These are phyloP conservation scores for Limonium bicolor DNA, from an alignment of 148 eudicot species.

Conservation along the genomic window DNA sequence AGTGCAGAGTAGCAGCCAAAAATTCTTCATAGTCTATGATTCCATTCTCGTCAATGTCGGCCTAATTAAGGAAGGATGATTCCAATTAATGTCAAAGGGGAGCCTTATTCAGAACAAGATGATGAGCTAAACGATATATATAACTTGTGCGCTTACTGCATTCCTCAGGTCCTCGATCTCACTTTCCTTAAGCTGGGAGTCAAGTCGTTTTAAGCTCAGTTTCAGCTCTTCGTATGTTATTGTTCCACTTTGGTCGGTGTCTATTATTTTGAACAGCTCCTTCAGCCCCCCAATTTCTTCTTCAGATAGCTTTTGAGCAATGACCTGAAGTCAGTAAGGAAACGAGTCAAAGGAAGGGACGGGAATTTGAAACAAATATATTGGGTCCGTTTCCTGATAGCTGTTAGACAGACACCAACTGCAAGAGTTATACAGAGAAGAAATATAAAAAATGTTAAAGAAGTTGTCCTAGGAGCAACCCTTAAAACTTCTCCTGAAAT, in stretches of 20 bases:
- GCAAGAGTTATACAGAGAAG: not conserved
- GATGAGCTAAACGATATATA: no score
- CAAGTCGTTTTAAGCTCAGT: constrained; percentile 51
- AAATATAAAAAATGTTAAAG: not conserved
- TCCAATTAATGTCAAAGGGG: not conserved
- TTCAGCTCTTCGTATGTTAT: constrained; percentile 82
- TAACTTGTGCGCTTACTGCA: constrained; percentile 36
- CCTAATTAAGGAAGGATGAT: constrained; percentile 20
- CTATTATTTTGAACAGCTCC: constrained; percentile 66
- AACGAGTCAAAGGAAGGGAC: not conserved
- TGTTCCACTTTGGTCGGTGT: constrained; percentile 61
- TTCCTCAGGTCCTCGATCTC: constrained; percentile 70
- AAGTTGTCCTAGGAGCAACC: no score
- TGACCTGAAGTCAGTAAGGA: constrained; percentile 35
- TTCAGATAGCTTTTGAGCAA: constrained; percentile 81
- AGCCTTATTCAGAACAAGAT: no score
- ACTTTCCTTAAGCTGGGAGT: constrained; percentile 64
- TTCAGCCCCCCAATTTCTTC: constrained; percentile 87
- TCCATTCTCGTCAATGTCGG: constrained; percentile 79
- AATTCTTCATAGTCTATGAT: constrained; percentile 80
- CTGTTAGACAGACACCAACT: not conserved
- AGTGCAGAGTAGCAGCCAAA: constrained; percentile 77
- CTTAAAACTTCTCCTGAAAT: no score
- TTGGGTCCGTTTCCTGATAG: no score
- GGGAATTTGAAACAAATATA: no score